Evolutionary conservation across 345 rosid species (phyloP).

Genomic region (Salix koriyanagi): DNA sequence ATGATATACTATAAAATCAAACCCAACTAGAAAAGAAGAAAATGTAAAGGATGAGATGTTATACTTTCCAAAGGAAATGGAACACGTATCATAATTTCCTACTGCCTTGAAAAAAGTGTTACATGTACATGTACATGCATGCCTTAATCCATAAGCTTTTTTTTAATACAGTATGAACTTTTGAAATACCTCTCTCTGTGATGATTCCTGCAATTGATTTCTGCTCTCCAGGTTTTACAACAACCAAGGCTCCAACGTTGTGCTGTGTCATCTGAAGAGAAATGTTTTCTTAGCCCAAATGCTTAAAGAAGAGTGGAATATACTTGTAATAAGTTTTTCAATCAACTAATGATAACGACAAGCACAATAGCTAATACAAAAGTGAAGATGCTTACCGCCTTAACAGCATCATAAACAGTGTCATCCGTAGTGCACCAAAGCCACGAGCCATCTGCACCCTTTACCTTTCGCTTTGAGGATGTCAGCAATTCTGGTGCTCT

Average conservation of each 20-base stretch:
- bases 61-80: neutral
- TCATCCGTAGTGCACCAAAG: slow-evolving; percentile 98
- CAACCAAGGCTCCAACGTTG: slow-evolving; percentile 95
- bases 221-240: slow-evolving; percentile 87
- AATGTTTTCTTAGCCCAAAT: neutral
- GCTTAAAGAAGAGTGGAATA: neutral
- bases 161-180: neutral
- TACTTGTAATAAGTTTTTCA: neutral
- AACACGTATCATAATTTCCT: neutral
- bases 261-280: slow-evolving; percentile 85
- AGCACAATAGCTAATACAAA: neutral
- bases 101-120: neutral
- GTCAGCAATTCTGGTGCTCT: slow-evolving; percentile 80
- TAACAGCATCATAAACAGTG: slow-evolving; percentile 83
- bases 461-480: slow-evolving; percentile 76
- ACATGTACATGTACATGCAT: neutral
- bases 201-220: slow-evolving; percentile 89
- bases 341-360: neutral
- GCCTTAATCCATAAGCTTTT: neutral
- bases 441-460: slow-evolving; percentile 96
- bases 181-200: slow-evolving; percentile 71
- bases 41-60: neutral
- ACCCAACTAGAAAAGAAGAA: neutral
- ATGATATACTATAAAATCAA: neutral
- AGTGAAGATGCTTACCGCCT: slow-evolving; percentile 56